Base-by-base conservation (phyloP, 2,329 filamentous ascomycete species). In the Teratosphaeria zuluensis region DNA sequence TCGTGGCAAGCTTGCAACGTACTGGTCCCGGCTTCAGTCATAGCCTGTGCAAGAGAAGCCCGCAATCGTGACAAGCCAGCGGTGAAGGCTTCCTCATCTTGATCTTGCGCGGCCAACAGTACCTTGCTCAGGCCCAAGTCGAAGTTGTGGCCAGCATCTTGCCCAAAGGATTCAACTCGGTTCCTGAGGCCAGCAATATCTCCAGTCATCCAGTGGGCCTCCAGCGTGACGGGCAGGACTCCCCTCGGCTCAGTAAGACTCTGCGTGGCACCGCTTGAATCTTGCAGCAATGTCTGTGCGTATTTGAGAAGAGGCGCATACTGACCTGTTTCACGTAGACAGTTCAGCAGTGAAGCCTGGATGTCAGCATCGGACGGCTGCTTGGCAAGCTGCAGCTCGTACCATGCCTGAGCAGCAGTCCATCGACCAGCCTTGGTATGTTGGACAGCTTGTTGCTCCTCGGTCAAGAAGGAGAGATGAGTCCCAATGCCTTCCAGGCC, bases 401-500 rank as follows among this genome's bases (percentile, higher is more conserved):
- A 97, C 94, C 95, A 99, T 63, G 90, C 95, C 74, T 97, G 94
- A 28, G 92, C 94, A 56, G 92, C 90, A 16, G 89, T 87, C 92
- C 94, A 99, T 62, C 92, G 82, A 3, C 94, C 94, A 21, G 92
- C 89, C 72, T 96, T 97, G 59, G 89, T 85, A 74, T 99, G 91
- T 66, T 95, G 90, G 58, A 96, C 80, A 33, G 96, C 88, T 70
- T 97, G 92, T 70, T 96, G 92, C 61, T 96, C 89, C 55, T 96
- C 87, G 64, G 95, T 89, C n/a, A 97, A 78, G 11, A 91, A 84
- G 59, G 88, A 87, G 2, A 97, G 78, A 70, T 94, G 88, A 21
- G 90, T 85, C 1, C 92, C 95, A 61, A 99, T 92, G 2, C 94
- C 94, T 70, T 97, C 92, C 35, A 99, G 86, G 1, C 92, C 92